Evolutionary conservation across 805 yeast genomes (phyloP), one percentile per base, ranked within the genome.

Genomic region (Cyberlindnera xylosilytica): DNA sequence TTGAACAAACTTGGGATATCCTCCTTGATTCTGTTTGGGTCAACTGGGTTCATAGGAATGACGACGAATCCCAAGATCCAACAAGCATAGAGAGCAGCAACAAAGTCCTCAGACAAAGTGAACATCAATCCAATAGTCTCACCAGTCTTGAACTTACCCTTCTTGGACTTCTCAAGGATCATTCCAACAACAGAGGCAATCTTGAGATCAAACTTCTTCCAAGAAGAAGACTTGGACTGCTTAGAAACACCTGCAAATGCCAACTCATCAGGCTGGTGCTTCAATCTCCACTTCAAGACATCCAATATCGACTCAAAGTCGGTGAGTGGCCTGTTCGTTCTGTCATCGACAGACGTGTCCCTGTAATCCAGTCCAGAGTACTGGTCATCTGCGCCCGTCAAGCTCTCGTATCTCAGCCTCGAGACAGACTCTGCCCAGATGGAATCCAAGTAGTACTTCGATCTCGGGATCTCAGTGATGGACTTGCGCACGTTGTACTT

Each of bases 31-130:
- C 89, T 66, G 33, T 72, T 73, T 11, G 79, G 69, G 46, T 83
- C 88, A 31, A 89, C 64, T 0, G 95, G 89, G 9, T 80, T 67
- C 58, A 88, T 62, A 0, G 95, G 93, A 13, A 91, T 72, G 1
- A 93, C 87, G 3, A 86, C 73, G 4, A 88, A 57, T 44, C 97
- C 96, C 40, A 89, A 76, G 42, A 83, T 64, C 60, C 91, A 76
- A 59, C 98, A 91, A 0, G 99, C 97, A 62, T 81, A 79, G 1
- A 89, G 70, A 2, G 95, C 87, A 22, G 87, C 78, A 5, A 83
- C 78, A 56, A 78, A 91, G 47, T 93, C 98, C 44, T 90, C 96
- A 1, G 89, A 79, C 35, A 91, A 75, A 0, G 95, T 83, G 59
- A 87, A 89, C 82, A 89, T 82, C 54, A 93, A 66, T 3, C 89